Evolutionary conservation across 2,329 filamentous ascomycete genomes (phyloP).

Genomic region (Pseudogymnoascus sp.): DNA sequence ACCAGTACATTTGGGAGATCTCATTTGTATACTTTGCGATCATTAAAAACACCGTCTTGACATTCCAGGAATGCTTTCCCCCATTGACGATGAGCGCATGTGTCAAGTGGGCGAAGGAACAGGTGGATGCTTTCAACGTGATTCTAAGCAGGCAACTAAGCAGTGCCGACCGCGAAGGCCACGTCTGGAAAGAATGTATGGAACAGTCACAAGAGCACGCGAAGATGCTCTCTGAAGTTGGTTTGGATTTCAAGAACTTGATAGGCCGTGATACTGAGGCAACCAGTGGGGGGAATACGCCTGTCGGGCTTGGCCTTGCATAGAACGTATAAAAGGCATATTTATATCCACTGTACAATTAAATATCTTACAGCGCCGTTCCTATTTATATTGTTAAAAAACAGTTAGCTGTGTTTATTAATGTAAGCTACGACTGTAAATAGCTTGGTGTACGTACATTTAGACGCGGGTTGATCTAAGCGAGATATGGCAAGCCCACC

Average conservation of each 20-base stretch:
- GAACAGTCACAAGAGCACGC: constrained; percentile 74
- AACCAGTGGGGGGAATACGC: neutral
- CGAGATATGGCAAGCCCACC: constrained; percentile 9
- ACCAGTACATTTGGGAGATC: constrained; percentile 87
- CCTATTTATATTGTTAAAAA: neutral
- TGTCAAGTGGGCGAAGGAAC: constrained; percentile 96
- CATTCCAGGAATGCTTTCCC: constrained; percentile 82
- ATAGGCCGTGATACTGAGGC: constrained; percentile 42
- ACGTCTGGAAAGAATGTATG: constrained; percentile 76
- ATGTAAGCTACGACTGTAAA: neutral
- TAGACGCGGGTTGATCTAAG: constrained; percentile 9
- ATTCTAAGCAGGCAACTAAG: constrained; percentile 78
- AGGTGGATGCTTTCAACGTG: constrained; percentile 83
- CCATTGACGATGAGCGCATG: constrained; percentile 83
- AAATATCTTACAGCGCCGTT: neutral
- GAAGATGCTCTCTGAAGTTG: constrained; percentile 70
- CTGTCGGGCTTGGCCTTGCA: neutral
- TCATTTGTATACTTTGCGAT: constrained; percentile 94
- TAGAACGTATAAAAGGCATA: neutral
- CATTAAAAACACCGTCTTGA: constrained; percentile 85
- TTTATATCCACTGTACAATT: neutral
- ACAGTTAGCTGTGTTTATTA: neutral
- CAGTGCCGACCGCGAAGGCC: constrained; percentile 67
- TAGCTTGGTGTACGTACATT: neutral
- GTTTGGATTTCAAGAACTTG: constrained; percentile 78